A percentile compares a stretch with the other conserved stretches of the same genome.
Evolutionary conservation across 805 yeast species (phyloP).

Genomic region (Isabelozyma rhagii): DNA sequence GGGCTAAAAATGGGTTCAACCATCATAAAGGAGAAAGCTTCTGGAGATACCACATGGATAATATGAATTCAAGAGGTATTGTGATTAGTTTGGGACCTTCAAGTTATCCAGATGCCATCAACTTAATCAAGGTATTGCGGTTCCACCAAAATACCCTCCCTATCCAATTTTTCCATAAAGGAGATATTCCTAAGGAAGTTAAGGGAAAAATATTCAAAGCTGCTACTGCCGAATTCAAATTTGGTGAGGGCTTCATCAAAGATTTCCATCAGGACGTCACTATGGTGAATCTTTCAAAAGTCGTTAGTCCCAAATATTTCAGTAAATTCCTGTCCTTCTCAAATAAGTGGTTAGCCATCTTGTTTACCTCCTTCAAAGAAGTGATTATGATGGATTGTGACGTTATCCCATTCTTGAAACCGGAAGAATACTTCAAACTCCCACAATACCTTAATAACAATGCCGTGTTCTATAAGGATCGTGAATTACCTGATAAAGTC

Average conservation of each 20-base stretch:
- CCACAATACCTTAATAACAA: slow-evolving; percentile 17
- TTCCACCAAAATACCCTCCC: slow-evolving; percentile 14
- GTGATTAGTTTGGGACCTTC: not conserved
- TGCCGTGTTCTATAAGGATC: slow-evolving; percentile 13
- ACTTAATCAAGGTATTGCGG: slow-evolving; percentile 8
- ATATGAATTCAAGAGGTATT: not conserved
- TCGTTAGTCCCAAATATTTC: not conserved
- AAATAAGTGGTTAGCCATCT: slow-evolving; percentile 12
- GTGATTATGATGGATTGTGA: slow-evolving; percentile 18
- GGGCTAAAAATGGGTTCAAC: not conserved
- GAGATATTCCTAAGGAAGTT: slow-evolving; percentile 3
- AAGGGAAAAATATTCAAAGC: not conserved
- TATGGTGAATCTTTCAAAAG: not conserved
- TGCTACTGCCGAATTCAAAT: not conserved
- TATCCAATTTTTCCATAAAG: slow-evolving; percentile 11
- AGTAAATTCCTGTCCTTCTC: slow-evolving; percentile 1
- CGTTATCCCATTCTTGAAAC: slow-evolving; percentile 11
- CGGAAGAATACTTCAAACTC: slow-evolving; percentile 10
- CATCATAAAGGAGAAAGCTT: not conserved
- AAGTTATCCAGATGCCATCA: not conserved
- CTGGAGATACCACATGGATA: not conserved
- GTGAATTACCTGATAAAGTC: not conserved
- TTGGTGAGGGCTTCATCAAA: not conserved
- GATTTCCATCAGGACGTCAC: not conserved
- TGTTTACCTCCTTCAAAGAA: slow-evolving; percentile 19